Evolutionary conservation across 2,329 filamentous ascomycete species (phyloP).

Genomic region (Mariannaea sp.): DNA sequence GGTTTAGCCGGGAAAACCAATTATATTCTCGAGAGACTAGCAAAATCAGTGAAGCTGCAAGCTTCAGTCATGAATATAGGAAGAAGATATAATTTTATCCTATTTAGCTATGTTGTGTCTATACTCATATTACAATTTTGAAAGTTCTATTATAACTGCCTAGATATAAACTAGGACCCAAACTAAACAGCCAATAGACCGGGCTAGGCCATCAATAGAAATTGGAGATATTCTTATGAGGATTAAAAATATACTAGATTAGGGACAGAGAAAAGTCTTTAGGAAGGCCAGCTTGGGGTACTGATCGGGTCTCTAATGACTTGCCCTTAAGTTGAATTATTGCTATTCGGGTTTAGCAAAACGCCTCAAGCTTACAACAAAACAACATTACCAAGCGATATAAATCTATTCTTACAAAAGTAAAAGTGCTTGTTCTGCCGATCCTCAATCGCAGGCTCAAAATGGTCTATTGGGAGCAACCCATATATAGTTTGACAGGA

Average conservation of each 20-base stretch:
- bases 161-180: no score
- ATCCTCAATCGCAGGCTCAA: conserved; percentile 16
- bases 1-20: no score
- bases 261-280: background rate
- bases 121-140: no score
- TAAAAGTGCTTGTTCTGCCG: background rate
- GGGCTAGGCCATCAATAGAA: no score
- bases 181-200: no score
- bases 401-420: conserved; percentile 1
- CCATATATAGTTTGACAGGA: conserved; percentile 5
- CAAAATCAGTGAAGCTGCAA: no score
- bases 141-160: no score
- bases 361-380: conserved; percentile 2
- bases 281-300: background rate
- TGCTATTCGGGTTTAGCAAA: conserved; percentile 17
- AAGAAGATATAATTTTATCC: no score
- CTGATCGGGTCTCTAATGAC: background rate
- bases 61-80: no score
- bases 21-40: no score
- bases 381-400: background rate
- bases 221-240: no score
- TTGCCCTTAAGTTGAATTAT: conserved; percentile 12
- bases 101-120: no score
- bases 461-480: conserved; percentile 14
- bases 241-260: background rate